These are phyloP conservation scores for Mycena crocata DNA, from an alignment of 768 basidiomycete species.

Conservation along the genomic window DNA sequence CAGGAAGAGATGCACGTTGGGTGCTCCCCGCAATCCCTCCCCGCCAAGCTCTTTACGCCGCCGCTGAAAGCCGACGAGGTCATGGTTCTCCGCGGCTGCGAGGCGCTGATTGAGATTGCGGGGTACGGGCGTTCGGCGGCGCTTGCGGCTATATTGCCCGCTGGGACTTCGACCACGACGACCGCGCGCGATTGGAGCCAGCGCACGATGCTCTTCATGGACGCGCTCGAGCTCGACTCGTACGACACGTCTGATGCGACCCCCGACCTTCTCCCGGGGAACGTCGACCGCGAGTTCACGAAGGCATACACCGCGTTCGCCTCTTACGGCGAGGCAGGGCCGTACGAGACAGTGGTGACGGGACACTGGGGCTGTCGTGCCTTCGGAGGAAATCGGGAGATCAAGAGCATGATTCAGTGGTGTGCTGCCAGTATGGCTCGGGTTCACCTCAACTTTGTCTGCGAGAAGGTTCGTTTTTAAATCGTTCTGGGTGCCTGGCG, in stretches of 20 bases:
- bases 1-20: slow-evolving; percentile 35
- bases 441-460: slow-evolving; percentile 20
- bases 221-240: slow-evolving; percentile 27
- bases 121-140: slow-evolving; percentile 20
- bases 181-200: slow-evolving; percentile 13
- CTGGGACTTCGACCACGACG: too few relatives aligned
- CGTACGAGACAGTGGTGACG: slow-evolving; percentile 26
- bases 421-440: slow-evolving; percentile 30
- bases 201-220: slow-evolving; percentile 34
- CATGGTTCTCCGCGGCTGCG: slow-evolving; percentile 28
- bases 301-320: slow-evolving; percentile 31
- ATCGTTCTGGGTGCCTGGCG: not conserved
- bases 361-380: slow-evolving; percentile 36
- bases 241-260: slow-evolving; percentile 14
- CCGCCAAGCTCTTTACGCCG: slow-evolving; percentile 22
- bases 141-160: not conserved
- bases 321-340: not conserved
- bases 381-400: slow-evolving; percentile 30
- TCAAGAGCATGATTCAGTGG: slow-evolving; percentile 32
- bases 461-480: slow-evolving; percentile 19
- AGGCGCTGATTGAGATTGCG: slow-evolving; percentile 14
- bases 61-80: slow-evolving; percentile 19
- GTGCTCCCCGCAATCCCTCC: slow-evolving; percentile 20
- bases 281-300: slow-evolving; percentile 26
- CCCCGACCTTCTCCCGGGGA: slow-evolving; percentile 26